phyloP scores from a whole-genome alignment of 164 flowering plant genomes.

The Chimonanthus praecox region DNA sequence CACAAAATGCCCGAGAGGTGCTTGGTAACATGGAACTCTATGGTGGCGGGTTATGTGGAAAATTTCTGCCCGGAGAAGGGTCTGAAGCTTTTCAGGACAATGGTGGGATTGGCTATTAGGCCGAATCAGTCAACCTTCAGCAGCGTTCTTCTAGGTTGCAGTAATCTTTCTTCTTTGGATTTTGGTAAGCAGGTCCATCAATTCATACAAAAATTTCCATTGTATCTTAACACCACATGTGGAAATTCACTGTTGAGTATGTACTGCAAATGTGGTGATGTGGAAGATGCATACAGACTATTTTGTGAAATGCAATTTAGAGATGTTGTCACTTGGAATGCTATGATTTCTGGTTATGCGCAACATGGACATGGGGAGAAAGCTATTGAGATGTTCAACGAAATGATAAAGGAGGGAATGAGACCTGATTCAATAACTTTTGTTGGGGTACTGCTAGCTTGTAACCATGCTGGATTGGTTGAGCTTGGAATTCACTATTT shows the following conservation, averaged over 20 bases:
- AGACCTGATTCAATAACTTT: conserved; percentile 24
- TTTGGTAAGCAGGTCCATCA: conserved; percentile 23
- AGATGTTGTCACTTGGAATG: conserved; percentile 23
- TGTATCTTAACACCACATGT: conserved; percentile 14
- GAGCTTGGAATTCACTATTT: conserved; percentile 22
- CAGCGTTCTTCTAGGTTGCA: conserved; percentile 23
- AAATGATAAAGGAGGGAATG: conserved; percentile 19
- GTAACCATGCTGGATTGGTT: conserved; percentile 28
- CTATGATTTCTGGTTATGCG: conserved; percentile 27
- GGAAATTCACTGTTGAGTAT: conserved; percentile 24
- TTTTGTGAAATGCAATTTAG: conserved; percentile 17
- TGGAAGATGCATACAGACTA: conserved; percentile 17
- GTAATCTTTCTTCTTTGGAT: conserved; percentile 19
- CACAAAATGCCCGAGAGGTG: conserved; percentile 19
- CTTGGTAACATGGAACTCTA: conserved; percentile 31
- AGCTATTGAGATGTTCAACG: conserved; percentile 19
- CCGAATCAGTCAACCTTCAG: conserved; percentile 30
- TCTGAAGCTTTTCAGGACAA: conserved; percentile 16
- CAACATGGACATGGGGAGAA: conserved; percentile 23
- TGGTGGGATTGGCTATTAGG: conserved; percentile 13
- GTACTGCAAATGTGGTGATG: conserved; percentile 26
- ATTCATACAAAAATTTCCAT: conserved; percentile 19
- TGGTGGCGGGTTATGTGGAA: conserved; percentile 25
- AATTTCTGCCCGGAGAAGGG: conserved; percentile 10
- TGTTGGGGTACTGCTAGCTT: conserved; percentile 21